Base-by-base conservation (phyloP, 768 basidiomycete genomes). In the Saitozyma podzolica region DNA sequence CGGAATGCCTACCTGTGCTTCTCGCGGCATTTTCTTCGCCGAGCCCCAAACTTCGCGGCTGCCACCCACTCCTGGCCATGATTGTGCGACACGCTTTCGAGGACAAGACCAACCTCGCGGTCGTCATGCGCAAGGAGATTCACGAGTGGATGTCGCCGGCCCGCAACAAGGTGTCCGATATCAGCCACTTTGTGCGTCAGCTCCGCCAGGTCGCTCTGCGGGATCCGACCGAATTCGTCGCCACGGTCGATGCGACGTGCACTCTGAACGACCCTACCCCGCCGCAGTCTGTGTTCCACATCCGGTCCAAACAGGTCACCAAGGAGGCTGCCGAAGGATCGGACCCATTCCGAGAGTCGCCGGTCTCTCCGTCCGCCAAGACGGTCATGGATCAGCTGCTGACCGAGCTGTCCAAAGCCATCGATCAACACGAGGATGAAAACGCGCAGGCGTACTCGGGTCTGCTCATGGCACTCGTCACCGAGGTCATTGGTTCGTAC, bases 51-150 rank as follows among this genome's bases (percentile, higher is more conserved):
- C 64, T 79, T 3, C 75, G 75, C 20, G 87, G 89, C 17, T 88
- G 87, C 66, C 91, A 91, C 51, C 87, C 89, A 0, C 91, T 92
- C 77, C 85, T 92, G 58, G 87, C 88, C 48, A 89, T 89, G 71
- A 89, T 97, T 64, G 82, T 97, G n/a, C 88, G 96, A 8, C 96
- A 99, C 74, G 80, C 91, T 56, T 86, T 94, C 54, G 96, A 99
- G 80, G 91, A 93, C 66, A 71, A 83, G 2, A 74, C 80, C 2
- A 70, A 65, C 0, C 76, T 98, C 49, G 84, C 86, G 59, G 82
- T 81, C 9, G 83, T 91, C 68, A 93, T 99, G 86, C 85, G 85
- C 20, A 87, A 89, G 65, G 89, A 91, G 62, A 84, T 98, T 72
- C 89, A 86, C 69, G 85, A 87, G 2, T 92, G 89, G 81, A 88